Conservation (phyloP, 371 early-diverging fungal genomes). For the Apophysomyces elegans region DNA sequence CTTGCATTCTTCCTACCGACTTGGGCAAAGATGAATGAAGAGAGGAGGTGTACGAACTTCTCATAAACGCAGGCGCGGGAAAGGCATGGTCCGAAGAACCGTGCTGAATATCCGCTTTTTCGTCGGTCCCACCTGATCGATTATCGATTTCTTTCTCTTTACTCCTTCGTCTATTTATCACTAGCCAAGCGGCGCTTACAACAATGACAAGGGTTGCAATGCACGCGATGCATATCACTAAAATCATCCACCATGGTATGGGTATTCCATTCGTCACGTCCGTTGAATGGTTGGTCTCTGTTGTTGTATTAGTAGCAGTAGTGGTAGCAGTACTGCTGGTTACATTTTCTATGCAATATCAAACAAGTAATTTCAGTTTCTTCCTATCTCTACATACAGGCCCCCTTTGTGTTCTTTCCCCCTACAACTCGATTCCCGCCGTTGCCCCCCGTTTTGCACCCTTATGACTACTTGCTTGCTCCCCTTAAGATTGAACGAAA, state of each 20-base stretch:
- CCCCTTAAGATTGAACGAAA: constrained; percentile 15
- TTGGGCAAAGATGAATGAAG: constrained; percentile 23
- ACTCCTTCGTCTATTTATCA: constrained; percentile 27
- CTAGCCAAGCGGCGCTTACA: constrained; percentile 29
- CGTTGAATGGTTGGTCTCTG: neutral
- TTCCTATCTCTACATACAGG: neutral
- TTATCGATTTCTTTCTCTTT: constrained; percentile 13
- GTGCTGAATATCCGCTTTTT: constrained; percentile 5
- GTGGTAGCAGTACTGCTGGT: constrained; percentile 24
- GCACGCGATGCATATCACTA: constrained; percentile 42
- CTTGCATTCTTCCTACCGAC: neutral
- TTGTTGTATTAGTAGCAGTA: neutral
- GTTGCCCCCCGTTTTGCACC: constrained; percentile 3
- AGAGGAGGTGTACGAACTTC: constrained; percentile 18
- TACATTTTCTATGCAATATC: constrained; percentile 31
- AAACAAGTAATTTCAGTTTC: neutral
- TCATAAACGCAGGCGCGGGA: constrained; percentile 12
- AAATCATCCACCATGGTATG: constrained; percentile 46
- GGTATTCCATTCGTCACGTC: constrained; percentile 2
- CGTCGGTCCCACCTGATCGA: constrained; percentile 6
- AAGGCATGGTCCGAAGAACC: constrained; percentile 9
- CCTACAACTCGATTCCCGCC: neutral
- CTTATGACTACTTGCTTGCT: constrained; percentile 11
- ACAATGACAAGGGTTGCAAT: constrained; percentile 32
- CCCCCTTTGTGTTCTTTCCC: constrained; percentile 6